These are phyloP conservation scores for Oxytropis ochrocephala DNA, from an alignment of 306 rosid genomes.

Conservation along the genomic window DNA sequence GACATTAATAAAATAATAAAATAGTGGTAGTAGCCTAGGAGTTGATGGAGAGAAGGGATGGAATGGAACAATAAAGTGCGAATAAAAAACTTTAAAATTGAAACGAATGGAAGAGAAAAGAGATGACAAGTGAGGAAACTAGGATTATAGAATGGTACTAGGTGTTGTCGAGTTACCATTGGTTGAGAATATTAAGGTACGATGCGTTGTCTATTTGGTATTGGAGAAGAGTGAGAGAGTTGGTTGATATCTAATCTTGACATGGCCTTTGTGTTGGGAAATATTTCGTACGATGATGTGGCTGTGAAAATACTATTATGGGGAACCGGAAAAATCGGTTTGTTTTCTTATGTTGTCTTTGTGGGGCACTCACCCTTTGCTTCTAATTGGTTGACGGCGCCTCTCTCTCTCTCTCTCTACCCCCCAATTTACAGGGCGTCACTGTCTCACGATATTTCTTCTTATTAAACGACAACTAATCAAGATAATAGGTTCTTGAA, in stretches of 20 bases:
- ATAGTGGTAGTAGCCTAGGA: neutral
- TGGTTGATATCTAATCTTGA: slow-evolving; percentile 20
- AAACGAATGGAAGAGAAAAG: neutral
- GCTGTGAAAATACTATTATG: neutral
- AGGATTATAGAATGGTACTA: neutral
- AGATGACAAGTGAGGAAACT: neutral
- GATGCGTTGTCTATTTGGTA: slow-evolving; percentile 15
- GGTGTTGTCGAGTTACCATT: slow-evolving; percentile 36
- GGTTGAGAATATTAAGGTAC: neutral
- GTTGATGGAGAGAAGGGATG: neutral
- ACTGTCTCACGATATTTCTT: too few relatives aligned
- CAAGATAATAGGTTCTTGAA: too few relatives aligned
- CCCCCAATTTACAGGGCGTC: too few relatives aligned
- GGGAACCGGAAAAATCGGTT: neutral
- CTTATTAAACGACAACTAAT: too few relatives aligned
- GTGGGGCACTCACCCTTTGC: slow-evolving; percentile 7
- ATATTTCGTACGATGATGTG: slow-evolving; percentile 29
- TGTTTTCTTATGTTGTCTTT: slow-evolving; percentile 2
- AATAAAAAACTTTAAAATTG: neutral
- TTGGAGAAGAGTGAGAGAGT: neutral
- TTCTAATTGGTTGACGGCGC: slow-evolving; percentile 38
- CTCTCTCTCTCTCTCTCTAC: too few relatives aligned
- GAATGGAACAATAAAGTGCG: neutral
- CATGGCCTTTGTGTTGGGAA: neutral
- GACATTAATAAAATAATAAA: neutral